phyloP scores from a whole-genome alignment of 345 rosid species.

The Sonneratia alba region DNA sequence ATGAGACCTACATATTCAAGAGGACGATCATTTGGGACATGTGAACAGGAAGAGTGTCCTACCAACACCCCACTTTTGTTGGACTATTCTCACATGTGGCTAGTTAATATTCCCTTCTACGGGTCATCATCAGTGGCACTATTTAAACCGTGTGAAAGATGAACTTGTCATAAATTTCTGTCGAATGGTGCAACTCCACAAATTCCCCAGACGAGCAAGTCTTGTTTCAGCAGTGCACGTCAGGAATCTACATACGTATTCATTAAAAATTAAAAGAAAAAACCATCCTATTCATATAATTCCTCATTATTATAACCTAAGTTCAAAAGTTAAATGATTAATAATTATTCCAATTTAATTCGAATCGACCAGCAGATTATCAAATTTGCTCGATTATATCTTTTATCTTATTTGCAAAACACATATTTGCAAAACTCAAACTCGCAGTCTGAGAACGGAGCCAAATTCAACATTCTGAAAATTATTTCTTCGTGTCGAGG shows the following conservation, averaged over 20 bases:
- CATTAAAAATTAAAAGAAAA: background rate
- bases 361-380: no score
- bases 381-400: no score
- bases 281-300: no score
- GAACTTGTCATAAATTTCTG: background rate
- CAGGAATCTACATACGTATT: background rate
- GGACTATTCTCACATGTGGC: background rate
- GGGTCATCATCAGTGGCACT: background rate
- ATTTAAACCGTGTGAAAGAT: background rate
- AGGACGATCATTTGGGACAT: no score
- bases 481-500: no score
- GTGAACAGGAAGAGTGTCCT: no score
- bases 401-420: background rate
- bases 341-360: no score
- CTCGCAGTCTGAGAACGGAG: background rate
- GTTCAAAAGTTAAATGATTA: no score
- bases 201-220: background rate
- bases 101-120: background rate
- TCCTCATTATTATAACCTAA: no score
- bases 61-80: background rate
- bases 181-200: background rate
- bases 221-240: background rate
- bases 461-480: no score
- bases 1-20: no score
- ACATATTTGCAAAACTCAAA: no score